A percentile compares a stretch with the other conserved stretches of the same genome.
phyloP scores from a whole-genome alignment of 768 basidiomycete genomes.

The Podaxis pistillaris region DNA sequence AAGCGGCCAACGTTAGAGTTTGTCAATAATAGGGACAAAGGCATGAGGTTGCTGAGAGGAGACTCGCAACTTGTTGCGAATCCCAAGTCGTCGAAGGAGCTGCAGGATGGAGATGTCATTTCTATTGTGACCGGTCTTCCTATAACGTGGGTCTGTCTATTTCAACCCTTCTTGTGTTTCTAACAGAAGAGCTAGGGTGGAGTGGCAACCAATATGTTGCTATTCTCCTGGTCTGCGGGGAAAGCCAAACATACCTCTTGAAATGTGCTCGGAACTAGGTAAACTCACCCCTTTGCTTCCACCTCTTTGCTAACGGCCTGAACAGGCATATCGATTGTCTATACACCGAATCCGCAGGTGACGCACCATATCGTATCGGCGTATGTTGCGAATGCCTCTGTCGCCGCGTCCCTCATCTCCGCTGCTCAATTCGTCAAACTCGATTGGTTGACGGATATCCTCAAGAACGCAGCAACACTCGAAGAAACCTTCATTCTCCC shows the following conservation, averaged over 20 bases:
- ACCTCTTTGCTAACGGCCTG: neutral
- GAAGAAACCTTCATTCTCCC: conserved; percentile 57
- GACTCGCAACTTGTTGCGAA: conserved; percentile 33
- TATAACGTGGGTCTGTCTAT: conserved; percentile 41
- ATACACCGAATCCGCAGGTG: conserved; percentile 39
- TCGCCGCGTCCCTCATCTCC: conserved; percentile 60
- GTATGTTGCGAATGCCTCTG: conserved; percentile 44
- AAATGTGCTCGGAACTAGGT: conserved; percentile 56
- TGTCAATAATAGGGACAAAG: conserved; percentile 47
- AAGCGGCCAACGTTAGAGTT: conserved; percentile 48
- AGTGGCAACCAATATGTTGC: conserved; percentile 52
- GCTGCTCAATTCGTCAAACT: conserved; percentile 58
- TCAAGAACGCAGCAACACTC: conserved; percentile 43
- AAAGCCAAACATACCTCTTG: conserved; percentile 33
- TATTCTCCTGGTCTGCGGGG: conserved; percentile 39
- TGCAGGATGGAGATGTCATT: conserved; percentile 56
- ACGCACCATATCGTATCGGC: conserved; percentile 66
- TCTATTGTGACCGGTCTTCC: conserved; percentile 39
- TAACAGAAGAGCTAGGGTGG: conserved; percentile 32
- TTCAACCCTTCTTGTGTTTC: too few relatives aligned
- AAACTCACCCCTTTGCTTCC: too few relatives aligned
- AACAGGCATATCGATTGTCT: conserved; percentile 56
- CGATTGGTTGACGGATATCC: conserved; percentile 65
- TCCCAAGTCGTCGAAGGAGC: conserved; percentile 32
- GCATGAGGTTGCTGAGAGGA: conserved; percentile 40